Conservation (phyloP, 176 grass and related monocot genomes). For the Oryza glumipatula region DNA sequence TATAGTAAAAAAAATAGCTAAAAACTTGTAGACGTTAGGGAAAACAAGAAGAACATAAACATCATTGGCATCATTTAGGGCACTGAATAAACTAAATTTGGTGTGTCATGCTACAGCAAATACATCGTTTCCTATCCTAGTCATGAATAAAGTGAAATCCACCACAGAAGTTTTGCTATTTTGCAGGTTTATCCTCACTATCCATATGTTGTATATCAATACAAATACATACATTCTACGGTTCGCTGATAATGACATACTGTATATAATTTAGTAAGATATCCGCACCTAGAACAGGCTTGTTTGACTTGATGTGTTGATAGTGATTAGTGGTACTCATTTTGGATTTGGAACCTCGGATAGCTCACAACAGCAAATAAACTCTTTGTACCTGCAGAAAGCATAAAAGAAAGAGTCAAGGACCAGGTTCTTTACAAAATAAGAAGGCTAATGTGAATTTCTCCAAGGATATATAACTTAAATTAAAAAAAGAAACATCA, state of each 20-base stretch:
- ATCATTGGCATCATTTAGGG: not conserved
- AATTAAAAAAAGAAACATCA: not conserved
- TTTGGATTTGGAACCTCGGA: constrained; percentile 42
- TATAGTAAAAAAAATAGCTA: constrained; percentile 10
- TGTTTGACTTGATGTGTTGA: constrained; percentile 52
- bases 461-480: constrained; percentile 11
- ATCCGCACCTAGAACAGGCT: constrained; percentile 54
- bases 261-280: constrained; percentile 30
- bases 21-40: not conserved
- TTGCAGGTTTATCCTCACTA: not conserved
- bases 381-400: constrained; percentile 36
- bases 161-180: constrained; percentile 21
- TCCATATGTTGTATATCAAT: not conserved
- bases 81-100: constrained; percentile 24
- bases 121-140: not conserved
- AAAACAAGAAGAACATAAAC: not conserved
- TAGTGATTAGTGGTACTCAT: constrained; percentile 51
- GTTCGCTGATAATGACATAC: not conserved
- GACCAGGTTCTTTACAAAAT: constrained; percentile 3
- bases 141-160: constrained; percentile 6
- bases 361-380: constrained; percentile 34
- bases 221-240: not conserved
- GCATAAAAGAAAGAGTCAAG: constrained; percentile 24
- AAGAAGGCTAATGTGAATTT: constrained; percentile 4
- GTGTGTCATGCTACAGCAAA: constrained; percentile 1